Conservation (phyloP, 176 grass and related monocot species). For the Cenchrus fungigraminus region DNA sequence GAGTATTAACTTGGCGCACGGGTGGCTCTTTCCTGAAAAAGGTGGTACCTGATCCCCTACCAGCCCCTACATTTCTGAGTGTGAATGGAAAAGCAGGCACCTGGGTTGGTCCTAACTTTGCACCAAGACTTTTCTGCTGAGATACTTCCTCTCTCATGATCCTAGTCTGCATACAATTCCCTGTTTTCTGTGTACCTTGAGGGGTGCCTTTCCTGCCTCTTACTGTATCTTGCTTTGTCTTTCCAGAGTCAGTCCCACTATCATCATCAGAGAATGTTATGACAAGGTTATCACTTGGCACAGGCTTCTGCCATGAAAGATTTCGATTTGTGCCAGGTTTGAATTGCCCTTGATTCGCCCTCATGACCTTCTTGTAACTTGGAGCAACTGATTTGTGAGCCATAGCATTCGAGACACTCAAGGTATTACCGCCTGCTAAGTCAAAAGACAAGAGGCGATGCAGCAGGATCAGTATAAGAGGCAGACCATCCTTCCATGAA, state of each 20-base stretch:
- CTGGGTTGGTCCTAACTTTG: constrained; percentile 51
- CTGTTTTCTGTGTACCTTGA: constrained; percentile 48
- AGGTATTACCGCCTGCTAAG: constrained; percentile 56
- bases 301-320: constrained; percentile 82
- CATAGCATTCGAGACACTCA: constrained; percentile 40
- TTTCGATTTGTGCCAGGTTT: constrained; percentile 67
- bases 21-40: constrained; percentile 51
- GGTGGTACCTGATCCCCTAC: constrained; percentile 42
- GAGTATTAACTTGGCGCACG: constrained; percentile 47
- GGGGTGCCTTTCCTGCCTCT: constrained; percentile 43
- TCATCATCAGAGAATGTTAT: constrained; percentile 97
- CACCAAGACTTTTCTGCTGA: constrained; percentile 33
- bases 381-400: constrained; percentile 47
- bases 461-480: constrained; percentile 35
- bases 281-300: constrained; percentile 77
- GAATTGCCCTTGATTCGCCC: constrained; percentile 60
- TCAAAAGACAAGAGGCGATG: constrained; percentile 15
- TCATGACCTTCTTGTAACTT: constrained; percentile 61
- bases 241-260: constrained; percentile 66
- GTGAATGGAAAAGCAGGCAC: constrained; percentile 35
- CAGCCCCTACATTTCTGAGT: constrained; percentile 45
- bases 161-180: constrained; percentile 37
- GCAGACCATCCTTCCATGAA: background rate
- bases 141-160: constrained; percentile 34
- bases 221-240: constrained; percentile 39